Evolutionary conservation across 208 protist genomes (phyloP).

Genomic region (Leishmania lainsoni): DNA sequence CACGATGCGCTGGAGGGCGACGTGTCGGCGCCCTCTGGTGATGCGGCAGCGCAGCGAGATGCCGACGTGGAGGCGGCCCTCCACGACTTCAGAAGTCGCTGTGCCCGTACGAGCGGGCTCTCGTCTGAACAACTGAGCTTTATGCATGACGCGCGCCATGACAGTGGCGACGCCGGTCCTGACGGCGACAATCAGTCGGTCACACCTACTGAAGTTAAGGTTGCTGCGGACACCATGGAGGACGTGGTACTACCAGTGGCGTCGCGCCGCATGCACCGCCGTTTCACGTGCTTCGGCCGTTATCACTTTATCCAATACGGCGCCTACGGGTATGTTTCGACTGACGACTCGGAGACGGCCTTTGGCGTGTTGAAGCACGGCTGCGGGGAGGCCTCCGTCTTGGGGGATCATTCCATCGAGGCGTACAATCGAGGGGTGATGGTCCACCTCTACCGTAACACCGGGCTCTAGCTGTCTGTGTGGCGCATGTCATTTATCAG

Average conservation of each 20-base stretch:
- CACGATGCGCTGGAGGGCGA: conserved; percentile 40
- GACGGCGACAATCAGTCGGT: not conserved
- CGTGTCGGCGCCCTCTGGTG: not conserved
- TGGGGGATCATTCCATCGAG: conserved; percentile 60
- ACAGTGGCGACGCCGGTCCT: not conserved
- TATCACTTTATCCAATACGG: conserved; percentile 74
- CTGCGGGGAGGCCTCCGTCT: conserved; percentile 29
- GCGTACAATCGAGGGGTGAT: conserved; percentile 73
- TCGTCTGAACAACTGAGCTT: not conserved
- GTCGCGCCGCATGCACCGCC: conserved; percentile 44
- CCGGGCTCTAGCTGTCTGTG: not conserved
- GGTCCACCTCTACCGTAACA: conserved; percentile 54
- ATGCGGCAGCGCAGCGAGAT: conserved; percentile 6
- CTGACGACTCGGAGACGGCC: conserved; percentile 60
- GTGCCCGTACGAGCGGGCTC: not conserved
- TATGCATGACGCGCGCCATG: no score
- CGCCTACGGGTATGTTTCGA: conserved; percentile 53
- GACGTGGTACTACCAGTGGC: conserved; percentile 16
- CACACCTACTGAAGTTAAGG: not conserved
- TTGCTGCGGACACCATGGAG: conserved; percentile 2
- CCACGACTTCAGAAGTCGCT: conserved; percentile 1
- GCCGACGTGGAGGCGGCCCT: conserved; percentile 34
- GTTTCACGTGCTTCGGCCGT: conserved; percentile 71
- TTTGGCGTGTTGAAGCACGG: conserved; percentile 66
- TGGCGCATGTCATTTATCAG: not conserved